Evolutionary conservation across 2,329 filamentous ascomycete species (phyloP).

Genomic region (Fusarium fujikuroi): DNA sequence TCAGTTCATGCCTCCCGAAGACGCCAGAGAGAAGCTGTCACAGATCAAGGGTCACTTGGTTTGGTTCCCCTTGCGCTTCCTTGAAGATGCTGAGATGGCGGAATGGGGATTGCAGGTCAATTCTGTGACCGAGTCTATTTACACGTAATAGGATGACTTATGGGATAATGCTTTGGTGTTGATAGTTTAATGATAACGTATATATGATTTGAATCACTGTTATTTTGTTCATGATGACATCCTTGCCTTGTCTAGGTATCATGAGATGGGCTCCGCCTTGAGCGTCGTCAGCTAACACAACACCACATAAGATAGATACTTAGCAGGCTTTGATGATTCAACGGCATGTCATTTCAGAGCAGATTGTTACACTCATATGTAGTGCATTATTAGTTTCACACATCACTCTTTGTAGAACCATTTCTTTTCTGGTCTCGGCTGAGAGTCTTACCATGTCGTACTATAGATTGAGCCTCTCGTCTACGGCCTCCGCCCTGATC

Average conservation of each 20-base stretch:
- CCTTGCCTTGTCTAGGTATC: background rate
- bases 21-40: slow-evolving; percentile 80
- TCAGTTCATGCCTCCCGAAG: slow-evolving; percentile 75
- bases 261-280: background rate
- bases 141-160: slow-evolving; percentile 61
- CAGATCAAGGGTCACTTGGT: slow-evolving; percentile 89
- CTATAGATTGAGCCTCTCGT: slow-evolving; percentile 19
- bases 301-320: background rate
- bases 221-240: background rate
- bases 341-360: background rate
- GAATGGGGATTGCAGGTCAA: slow-evolving; percentile 90
- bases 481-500: slow-evolving; percentile 19
- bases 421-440: slow-evolving; percentile 1
- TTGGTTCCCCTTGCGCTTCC: slow-evolving; percentile 92
- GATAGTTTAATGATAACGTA: background rate
- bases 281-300: slow-evolving; percentile 18
- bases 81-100: slow-evolving; percentile 87
- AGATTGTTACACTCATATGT: slow-evolving; percentile 2
- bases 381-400: background rate
- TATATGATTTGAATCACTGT: background rate
- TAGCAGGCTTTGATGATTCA: background rate
- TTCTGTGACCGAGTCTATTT: slow-evolving; percentile 85
- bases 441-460: slow-evolving; percentile 24
- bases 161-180: background rate
- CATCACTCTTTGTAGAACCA: background rate